Evolutionary conservation across 1,139 yeast genomes (phyloP).

Genomic region (Ashbya aceris): DNA sequence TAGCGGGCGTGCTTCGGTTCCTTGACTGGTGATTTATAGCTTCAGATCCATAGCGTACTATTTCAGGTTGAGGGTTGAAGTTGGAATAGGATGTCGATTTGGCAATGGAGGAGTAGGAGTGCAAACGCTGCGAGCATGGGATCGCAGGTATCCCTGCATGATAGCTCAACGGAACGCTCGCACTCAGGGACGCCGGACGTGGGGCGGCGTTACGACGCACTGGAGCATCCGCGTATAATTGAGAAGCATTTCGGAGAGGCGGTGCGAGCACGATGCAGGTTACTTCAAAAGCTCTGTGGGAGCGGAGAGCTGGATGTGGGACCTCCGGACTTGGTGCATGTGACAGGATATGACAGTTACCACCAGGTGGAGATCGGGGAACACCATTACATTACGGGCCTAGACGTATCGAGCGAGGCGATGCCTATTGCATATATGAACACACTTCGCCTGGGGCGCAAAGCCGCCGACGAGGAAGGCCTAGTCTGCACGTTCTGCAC

Average conservation of each 20-base stretch:
- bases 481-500: conserved; percentile 52
- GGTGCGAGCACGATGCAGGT: conserved; percentile 18
- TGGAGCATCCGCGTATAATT: conserved; percentile 18
- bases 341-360: conserved; percentile 37
- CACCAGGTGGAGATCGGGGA: conserved; percentile 36
- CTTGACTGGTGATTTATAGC: too few relatives aligned
- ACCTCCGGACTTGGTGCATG: conserved; percentile 83
- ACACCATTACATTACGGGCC: conserved; percentile 43
- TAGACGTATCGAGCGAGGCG: conserved; percentile 50
- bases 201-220: not conserved
- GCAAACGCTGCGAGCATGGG: too few relatives aligned
- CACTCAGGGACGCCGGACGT: too few relatives aligned
- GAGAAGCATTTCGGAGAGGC: conserved; percentile 25
- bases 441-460: conserved; percentile 47
- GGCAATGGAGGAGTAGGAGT: too few relatives aligned
- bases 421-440: conserved; percentile 69
- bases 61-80: too few relatives aligned
- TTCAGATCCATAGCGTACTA: too few relatives aligned
- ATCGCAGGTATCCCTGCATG: too few relatives aligned
- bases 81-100: too few relatives aligned
- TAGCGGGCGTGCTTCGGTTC: too few relatives aligned
- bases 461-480: conserved; percentile 11
- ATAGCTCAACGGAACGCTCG: too few relatives aligned
- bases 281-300: conserved; percentile 14
- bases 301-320: conserved; percentile 41